These are phyloP conservation scores for Ophiostoma australiae DNA, from an alignment of 2,329 filamentous ascomycete genomes.

Conservation along the genomic window DNA sequence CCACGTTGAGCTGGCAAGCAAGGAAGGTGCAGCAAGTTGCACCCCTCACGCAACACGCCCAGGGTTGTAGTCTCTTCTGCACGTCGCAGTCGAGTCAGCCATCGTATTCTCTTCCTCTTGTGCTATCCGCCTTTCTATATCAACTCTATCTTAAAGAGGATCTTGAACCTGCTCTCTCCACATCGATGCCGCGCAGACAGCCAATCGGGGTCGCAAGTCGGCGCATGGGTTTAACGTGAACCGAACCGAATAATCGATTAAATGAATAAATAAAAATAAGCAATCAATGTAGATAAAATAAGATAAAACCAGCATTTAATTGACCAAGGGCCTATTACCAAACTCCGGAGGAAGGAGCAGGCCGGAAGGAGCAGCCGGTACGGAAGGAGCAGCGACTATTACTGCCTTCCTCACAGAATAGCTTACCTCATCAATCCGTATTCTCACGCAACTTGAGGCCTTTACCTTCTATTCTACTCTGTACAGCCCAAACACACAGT, in stretches of 20 bases:
- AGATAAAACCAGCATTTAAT: background rate
- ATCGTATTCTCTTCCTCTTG: background rate
- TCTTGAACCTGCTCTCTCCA: background rate
- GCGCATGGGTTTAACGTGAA: constrained; percentile 11
- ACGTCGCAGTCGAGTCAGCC: background rate
- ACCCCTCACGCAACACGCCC: background rate
- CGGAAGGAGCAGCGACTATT: background rate
- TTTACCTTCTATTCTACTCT: background rate
- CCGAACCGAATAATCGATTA: background rate
- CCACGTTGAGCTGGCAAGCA: background rate
- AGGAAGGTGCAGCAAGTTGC: background rate
- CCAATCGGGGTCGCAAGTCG: constrained; percentile 18
- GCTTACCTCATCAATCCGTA: background rate
- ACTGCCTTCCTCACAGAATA: background rate
- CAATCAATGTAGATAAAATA: background rate
- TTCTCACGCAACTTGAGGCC: background rate
- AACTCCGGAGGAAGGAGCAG: background rate
- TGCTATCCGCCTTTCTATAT: background rate
- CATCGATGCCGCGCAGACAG: background rate
- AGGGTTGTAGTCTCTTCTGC: background rate
- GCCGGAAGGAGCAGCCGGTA: background rate
- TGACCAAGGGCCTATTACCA: background rate
- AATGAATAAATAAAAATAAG: background rate
- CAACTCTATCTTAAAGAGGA: background rate
- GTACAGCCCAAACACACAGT: background rate